A percentile compares a stretch with the other conserved stretches of the same genome.
phyloP scores from a whole-genome alignment of 192 early-diverging fungal genomes.

The Bifiguratus adelaidae region DNA sequence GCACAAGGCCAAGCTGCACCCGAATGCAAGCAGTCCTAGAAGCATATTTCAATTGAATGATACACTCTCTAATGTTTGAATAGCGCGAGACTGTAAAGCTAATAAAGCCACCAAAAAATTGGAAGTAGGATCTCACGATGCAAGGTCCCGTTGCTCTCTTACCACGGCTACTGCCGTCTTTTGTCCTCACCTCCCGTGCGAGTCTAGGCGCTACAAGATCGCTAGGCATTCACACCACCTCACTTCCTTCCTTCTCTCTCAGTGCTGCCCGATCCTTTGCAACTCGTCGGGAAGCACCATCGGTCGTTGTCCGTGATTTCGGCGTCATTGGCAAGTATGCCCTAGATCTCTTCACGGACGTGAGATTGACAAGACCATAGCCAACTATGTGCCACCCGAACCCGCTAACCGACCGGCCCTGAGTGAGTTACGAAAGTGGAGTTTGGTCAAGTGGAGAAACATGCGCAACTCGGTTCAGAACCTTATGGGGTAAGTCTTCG shows the following conservation, averaged over 20 bases:
- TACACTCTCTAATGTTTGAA: no score
- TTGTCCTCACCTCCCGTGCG: no score
- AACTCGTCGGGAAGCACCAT: no score
- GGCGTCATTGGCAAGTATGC: slow-evolving; percentile 19
- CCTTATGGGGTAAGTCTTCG: slow-evolving; percentile 24
- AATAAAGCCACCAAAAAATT: no score
- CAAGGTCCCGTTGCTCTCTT: no score
- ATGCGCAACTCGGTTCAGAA: slow-evolving; percentile 33
- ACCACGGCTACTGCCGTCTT: no score
- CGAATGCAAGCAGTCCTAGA: slow-evolving; percentile 43
- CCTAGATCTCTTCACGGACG: background rate
- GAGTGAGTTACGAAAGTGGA: slow-evolving; percentile 33
- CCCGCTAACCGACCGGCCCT: slow-evolving; percentile 30
- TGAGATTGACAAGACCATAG: slow-evolving; percentile 4
- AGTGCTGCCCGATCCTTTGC: no score
- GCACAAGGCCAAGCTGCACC: slow-evolving; percentile 42
- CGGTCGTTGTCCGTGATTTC: slow-evolving; percentile 18
- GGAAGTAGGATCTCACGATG: no score
- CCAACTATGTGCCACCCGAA: slow-evolving; percentile 38
- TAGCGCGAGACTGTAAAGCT: no score
- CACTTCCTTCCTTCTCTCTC: no score
- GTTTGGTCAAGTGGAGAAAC: slow-evolving; percentile 33
- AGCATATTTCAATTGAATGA: slow-evolving; percentile 3
- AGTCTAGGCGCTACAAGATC: no score
- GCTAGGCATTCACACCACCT: no score